A percentile compares a stretch with the other conserved stretches of the same genome.
Evolutionary conservation across 2,329 filamentous ascomycete species (phyloP).

Genomic region (Penicillium thymicola): DNA sequence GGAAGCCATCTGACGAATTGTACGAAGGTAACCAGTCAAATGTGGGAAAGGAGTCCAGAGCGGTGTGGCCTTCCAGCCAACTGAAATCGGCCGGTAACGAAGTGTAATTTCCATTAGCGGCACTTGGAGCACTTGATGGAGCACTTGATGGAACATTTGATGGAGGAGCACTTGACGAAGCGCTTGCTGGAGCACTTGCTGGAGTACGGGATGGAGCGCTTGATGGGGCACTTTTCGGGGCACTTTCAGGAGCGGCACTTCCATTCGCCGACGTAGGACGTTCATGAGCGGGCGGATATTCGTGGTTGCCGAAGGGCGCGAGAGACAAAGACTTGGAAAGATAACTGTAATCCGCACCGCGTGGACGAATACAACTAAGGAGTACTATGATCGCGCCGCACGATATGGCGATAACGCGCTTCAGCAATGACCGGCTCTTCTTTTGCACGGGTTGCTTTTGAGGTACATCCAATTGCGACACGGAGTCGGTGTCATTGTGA

Average conservation of each 20-base stretch:
- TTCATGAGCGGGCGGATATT: background rate
- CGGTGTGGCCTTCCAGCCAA: conserved; percentile 15
- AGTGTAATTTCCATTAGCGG: background rate
- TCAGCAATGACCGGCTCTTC: background rate
- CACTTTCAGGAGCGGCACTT: background rate
- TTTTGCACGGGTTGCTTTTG: background rate
- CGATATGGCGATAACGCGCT: conserved; percentile 6
- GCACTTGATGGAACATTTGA: no score
- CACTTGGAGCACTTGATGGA: background rate
- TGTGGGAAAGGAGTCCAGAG: conserved; percentile 10
- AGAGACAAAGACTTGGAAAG: conserved; percentile 19
- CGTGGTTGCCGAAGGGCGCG: conserved; percentile 14
- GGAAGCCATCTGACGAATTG: conserved; percentile 5
- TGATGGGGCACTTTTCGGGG: background rate
- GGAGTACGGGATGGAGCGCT: background rate
- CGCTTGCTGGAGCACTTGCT: background rate
- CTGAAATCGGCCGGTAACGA: conserved; percentile 10
- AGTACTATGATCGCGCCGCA: conserved; percentile 6
- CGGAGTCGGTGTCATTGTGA: conserved; percentile 12
- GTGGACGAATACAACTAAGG: conserved; percentile 14
- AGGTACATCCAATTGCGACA: conserved; percentile 1
- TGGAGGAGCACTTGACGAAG: no score
- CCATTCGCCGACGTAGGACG: background rate
- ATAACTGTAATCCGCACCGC: conserved; percentile 12
- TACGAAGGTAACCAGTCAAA: conserved; percentile 17